phyloP scores from a whole-genome alignment of 202 grass and related monocot species.

The Cymbopogon flexuosus region DNA sequence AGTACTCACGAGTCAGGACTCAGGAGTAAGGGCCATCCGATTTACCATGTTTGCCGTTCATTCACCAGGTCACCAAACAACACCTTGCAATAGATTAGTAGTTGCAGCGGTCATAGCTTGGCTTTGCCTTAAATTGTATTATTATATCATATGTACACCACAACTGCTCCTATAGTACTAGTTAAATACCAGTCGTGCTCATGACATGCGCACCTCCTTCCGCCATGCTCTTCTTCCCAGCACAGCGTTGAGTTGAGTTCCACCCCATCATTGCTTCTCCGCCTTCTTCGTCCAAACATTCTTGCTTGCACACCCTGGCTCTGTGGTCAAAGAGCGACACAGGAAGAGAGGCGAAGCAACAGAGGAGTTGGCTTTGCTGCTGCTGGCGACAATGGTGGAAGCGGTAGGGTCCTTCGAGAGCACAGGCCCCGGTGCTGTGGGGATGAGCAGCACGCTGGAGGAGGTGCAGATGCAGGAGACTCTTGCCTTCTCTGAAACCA shows the following conservation, averaged over 20 bases:
- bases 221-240: constrained; percentile 14
- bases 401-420: constrained; percentile 9
- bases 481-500: constrained; percentile 69
- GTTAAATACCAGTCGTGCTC: constrained; percentile 44
- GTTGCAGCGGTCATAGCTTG: not conserved
- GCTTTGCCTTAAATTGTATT: constrained; percentile 7
- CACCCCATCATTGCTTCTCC: not conserved
- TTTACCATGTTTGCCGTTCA: not conserved
- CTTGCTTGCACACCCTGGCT: not conserved
- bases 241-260: constrained; percentile 2
- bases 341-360: not conserved
- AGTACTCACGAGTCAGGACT: not conserved
- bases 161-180: constrained; percentile 16
- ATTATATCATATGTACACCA: constrained; percentile 10
- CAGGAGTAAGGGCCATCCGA: not conserved
- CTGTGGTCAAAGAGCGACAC: not conserved
- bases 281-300: not conserved
- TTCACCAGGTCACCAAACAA: not conserved
- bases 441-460: constrained; percentile 43
- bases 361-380: not conserved
- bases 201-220: constrained; percentile 41
- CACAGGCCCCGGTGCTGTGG: constrained; percentile 5
- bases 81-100: not conserved
- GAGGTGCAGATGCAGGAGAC: constrained; percentile 59
- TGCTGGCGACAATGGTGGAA: constrained; percentile 34